Evolutionary conservation across 1,284 basidiomycete species (phyloP).

Genomic region (Albatrellus sp.): DNA sequence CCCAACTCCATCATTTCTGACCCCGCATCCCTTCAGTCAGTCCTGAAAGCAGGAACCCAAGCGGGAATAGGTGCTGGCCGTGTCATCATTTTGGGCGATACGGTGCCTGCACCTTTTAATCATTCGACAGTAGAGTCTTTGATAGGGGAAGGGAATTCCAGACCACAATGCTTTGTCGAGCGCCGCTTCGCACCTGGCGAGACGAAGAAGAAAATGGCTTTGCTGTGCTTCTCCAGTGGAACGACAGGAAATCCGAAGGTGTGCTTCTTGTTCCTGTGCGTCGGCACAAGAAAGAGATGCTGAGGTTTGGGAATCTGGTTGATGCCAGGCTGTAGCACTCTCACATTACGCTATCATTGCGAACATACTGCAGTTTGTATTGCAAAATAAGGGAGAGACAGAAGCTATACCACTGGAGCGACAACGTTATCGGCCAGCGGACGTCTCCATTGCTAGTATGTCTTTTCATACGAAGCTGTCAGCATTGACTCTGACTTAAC

Average conservation of each 20-base stretch:
- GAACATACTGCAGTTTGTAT: slow-evolving; percentile 44
- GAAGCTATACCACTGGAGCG: slow-evolving; percentile 13
- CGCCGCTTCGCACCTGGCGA: slow-evolving; percentile 50
- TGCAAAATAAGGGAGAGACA: slow-evolving; percentile 30
- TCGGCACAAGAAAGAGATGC: too few species aligned
- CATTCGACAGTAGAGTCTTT: slow-evolving; percentile 36
- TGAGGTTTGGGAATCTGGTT: too few species aligned
- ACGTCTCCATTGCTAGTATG: slow-evolving; percentile 36
- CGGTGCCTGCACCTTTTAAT: background rate
- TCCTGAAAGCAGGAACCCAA: slow-evolving; percentile 4
- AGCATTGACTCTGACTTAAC: background rate
- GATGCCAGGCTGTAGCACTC: slow-evolving; percentile 48
- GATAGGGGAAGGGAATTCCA: slow-evolving; percentile 36
- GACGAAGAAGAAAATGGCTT: slow-evolving; percentile 55
- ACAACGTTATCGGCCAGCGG: slow-evolving; percentile 35
- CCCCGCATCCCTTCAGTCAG: slow-evolving; percentile 5
- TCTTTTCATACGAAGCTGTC: slow-evolving; percentile 4
- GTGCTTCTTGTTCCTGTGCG: slow-evolving; percentile 21
- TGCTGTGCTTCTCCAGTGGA: slow-evolving; percentile 69
- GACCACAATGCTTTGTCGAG: slow-evolving; percentile 30
- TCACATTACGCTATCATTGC: slow-evolving; percentile 53
- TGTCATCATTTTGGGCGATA: background rate
- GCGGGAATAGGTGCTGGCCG: background rate
- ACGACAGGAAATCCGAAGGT: slow-evolving; percentile 73
- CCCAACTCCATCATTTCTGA: background rate